Evolutionary conservation across 2,329 filamentous ascomycete species (phyloP), one percentile per base, ranked within the genome.

Genomic region (Fusarium sp.): DNA sequence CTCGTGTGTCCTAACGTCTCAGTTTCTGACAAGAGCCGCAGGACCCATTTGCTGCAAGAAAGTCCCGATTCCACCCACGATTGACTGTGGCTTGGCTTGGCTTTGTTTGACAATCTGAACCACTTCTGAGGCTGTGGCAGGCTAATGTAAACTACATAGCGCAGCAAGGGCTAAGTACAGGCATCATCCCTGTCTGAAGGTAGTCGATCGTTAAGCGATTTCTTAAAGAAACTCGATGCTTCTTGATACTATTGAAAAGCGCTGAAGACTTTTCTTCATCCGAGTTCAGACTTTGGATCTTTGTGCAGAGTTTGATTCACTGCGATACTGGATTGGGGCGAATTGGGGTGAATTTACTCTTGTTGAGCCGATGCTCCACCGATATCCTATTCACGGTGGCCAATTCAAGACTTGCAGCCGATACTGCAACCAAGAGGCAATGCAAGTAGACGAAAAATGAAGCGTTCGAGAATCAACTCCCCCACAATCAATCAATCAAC

Each of bases 381-480:
- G 49, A 51, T 57, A 63, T 47, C 32, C 32, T 51, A 30, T 67
- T 70, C 67, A 70, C 67, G 67, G 67, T 70, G 67, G 67, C 67
- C 63, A 70, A 63, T 59, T 70, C 62, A 41, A 63, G 41, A 70
- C 67, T 40, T 53, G 20, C 29, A 22, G 43, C 24, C 41, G 27
- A 38, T 25, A 38, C 58, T 49, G 18, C 41, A 52, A 55, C 40
- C 46, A 70, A 47, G 51, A 48, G 43, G 53, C 16, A 46, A 29
- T 25, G 25, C 48, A 47, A 63, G 67, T 69, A 70, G 40, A 67
- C 24, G 43, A 53, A 25, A 48, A 52, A 60, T 38, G 38, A 20
- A 30, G 54, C 63, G 63, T 70, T 64, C 62, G 44, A 32, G 20
- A 22, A 30, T 34, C 62, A 52, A 57, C 57, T 58, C 46, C 48